A percentile compares a stretch with the other conserved stretches of the same genome.
phyloP scores from a whole-genome alignment of 495 filamentous ascomycete species.

The Thermochaetoides thermophila region DNA sequence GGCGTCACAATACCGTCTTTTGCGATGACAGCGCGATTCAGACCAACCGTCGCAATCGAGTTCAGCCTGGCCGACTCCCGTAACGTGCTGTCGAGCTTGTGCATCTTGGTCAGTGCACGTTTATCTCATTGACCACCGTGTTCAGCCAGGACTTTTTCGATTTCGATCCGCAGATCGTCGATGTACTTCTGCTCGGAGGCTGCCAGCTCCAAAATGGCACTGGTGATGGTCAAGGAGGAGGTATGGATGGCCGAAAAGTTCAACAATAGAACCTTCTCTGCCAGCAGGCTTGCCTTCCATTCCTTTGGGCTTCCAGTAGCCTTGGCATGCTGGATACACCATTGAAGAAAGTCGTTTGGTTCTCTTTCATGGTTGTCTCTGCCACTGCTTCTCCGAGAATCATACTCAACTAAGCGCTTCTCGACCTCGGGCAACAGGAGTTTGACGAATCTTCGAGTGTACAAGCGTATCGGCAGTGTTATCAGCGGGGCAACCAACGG shows the following conservation, averaged over 20 bases:
- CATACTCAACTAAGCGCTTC: conserved; percentile 14
- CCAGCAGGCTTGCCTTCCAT: conserved; percentile 13
- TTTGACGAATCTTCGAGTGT: conserved; percentile 15
- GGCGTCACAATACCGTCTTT: conserved; percentile 21
- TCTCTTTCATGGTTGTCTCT: conserved; percentile 12
- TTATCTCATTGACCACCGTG: conserved; percentile 28
- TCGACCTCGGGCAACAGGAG: conserved; percentile 21
- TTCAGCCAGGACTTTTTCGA: conserved; percentile 19
- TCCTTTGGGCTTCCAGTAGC: conserved; percentile 14
- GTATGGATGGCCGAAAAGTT: conserved; percentile 40
- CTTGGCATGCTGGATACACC: conserved; percentile 20
- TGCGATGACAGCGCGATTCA: conserved; percentile 16
- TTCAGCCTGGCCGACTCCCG: conserved; percentile 23
- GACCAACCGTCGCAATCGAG: conserved; percentile 17
- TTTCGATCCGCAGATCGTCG: conserved; percentile 38
- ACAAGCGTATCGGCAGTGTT: conserved; percentile 23
- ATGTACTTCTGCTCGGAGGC: conserved; percentile 26
- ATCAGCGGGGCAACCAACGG: conserved; percentile 22
- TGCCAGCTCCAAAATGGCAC: conserved; percentile 14
- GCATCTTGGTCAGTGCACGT: conserved; percentile 25
- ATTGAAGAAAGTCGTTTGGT: conserved; percentile 29
- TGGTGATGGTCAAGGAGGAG: conserved; percentile 29
- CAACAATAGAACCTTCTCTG: conserved; percentile 21
- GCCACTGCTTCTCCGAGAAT: conserved; percentile 12
- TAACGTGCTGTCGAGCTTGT: conserved; percentile 25